Evolutionary conservation across 805 yeast species (phyloP).

Genomic region (Saccharomyces mikatae): DNA sequence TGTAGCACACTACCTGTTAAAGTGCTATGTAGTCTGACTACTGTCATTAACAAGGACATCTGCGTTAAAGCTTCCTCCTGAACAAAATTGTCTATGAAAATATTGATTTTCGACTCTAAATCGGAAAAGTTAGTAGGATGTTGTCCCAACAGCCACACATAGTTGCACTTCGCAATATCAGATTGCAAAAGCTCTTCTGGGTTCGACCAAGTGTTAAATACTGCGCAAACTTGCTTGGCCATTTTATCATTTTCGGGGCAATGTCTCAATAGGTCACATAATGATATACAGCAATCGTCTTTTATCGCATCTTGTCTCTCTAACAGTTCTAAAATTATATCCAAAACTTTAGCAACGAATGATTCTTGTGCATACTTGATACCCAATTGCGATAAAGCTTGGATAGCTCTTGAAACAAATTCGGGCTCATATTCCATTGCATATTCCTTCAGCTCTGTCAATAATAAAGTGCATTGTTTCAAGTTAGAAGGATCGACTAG

Average conservation of each 20-base stretch:
- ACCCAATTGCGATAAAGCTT: constrained; percentile 65
- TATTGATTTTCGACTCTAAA: constrained; percentile 39
- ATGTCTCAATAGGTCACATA: constrained; percentile 60
- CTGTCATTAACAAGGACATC: constrained; percentile 47
- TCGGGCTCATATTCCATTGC: constrained; percentile 81
- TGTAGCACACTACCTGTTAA: constrained; percentile 45
- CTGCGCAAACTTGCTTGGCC: constrained; percentile 21
- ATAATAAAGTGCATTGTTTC: constrained; percentile 46
- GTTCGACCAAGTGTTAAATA: constrained; percentile 33
- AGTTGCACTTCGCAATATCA: constrained; percentile 42
- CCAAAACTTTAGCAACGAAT: constrained; percentile 48
- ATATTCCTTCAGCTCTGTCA: constrained; percentile 70
- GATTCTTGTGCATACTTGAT: constrained; percentile 44
- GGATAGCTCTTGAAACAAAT: constrained; percentile 57
- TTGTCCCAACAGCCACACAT: constrained; percentile 67
- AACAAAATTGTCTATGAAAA: constrained; percentile 43
- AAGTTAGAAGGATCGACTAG: constrained; percentile 44
- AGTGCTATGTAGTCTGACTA: constrained; percentile 48
- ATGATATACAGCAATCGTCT: constrained; percentile 48
- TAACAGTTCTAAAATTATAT: constrained; percentile 48
- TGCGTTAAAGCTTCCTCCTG: constrained; percentile 58
- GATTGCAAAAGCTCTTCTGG: constrained; percentile 40
- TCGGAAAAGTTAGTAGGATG: constrained; percentile 54
- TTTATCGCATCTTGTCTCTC: constrained; percentile 60
- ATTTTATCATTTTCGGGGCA: constrained; percentile 39